These are phyloP conservation scores for Botrytis tulipae DNA, from an alignment of 2,329 filamentous ascomycete species.

Conservation along the genomic window DNA sequence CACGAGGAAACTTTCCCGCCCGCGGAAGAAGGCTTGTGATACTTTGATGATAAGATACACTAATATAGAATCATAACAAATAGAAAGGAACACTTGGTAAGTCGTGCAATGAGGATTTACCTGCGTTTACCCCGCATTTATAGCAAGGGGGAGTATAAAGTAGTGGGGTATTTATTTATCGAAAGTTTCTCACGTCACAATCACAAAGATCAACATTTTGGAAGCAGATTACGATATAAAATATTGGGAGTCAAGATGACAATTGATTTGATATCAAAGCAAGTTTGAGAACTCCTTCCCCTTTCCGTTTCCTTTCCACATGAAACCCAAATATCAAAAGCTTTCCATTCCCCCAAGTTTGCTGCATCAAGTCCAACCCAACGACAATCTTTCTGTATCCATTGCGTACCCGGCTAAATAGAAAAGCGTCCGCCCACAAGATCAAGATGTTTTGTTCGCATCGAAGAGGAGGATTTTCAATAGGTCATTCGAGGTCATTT, in stretches of 20 bases:
- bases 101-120: background rate
- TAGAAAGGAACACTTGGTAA: background rate
- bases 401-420: background rate
- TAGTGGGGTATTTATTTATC: background rate
- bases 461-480: background rate
- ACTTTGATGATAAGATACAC: background rate
- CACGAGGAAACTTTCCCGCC: background rate
- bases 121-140: background rate
- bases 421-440: background rate
- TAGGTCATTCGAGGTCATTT: background rate
- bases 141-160: background rate
- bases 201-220: background rate
- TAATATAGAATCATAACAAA: background rate
- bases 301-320: background rate
- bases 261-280: conserved; percentile 10
- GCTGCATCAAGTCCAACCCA: background rate
- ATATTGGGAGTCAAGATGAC: conserved; percentile 6
- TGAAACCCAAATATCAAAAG: background rate
- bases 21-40: background rate
- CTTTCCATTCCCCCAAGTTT: background rate
- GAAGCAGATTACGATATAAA: background rate
- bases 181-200: background rate
- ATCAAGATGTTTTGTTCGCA: background rate
- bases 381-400: background rate
- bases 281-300: background rate